Base-by-base conservation (phyloP, 176 grass and related monocot genomes). In the Oryza punctata region DNA sequence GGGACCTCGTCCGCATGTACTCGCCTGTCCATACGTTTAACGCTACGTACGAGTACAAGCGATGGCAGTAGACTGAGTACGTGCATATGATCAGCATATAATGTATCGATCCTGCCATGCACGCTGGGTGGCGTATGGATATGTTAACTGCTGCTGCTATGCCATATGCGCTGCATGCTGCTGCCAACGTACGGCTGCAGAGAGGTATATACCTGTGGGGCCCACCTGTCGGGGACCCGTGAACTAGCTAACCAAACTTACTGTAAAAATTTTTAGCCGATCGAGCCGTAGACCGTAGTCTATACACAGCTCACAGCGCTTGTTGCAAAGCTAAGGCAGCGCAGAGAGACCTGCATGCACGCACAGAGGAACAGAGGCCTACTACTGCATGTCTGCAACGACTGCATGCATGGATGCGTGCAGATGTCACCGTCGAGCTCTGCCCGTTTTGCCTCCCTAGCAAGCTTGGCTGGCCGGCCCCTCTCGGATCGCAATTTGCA, bases 351-450 rank as follows among this genome's bases (percentile, higher is more conserved):
- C n/a, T n/a, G n/a, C n/a, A n/a, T n/a, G n/a, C n/a, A n/a, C n/a
- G n/a, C n/a, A n/a, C n/a, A n/a, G n/a, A n/a, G n/a, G n/a, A n/a
- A n/a, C n/a, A 35, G 64, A 69, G 28, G 11, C 11, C 35, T 16
- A 14, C 37, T 38, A 12, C 21, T 18, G 32, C 30, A 29, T 47
- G n/a, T n/a, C n/a, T n/a, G n/a, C n/a, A n/a, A n/a, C n/a, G n/a
- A n/a, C 75, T 59, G 75, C 43, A 59, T 13, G 27, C 6, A 13
- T 21, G 37, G 7, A 1, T 13, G 69, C 69, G 54, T 47, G 77
- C 82, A 88, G 88, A 91, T 84, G 89, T 81, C 89, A 79, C 84
- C 89, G 68, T 73, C 82, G 85, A 91, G 40, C 79, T 89, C 84
- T 89, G 77, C 81, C 45, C 79, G 67, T 73, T 84, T 91, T 94